These are phyloP conservation scores for Umbellularia californica DNA, from an alignment of 164 flowering plant genomes.

Conservation along the genomic window DNA sequence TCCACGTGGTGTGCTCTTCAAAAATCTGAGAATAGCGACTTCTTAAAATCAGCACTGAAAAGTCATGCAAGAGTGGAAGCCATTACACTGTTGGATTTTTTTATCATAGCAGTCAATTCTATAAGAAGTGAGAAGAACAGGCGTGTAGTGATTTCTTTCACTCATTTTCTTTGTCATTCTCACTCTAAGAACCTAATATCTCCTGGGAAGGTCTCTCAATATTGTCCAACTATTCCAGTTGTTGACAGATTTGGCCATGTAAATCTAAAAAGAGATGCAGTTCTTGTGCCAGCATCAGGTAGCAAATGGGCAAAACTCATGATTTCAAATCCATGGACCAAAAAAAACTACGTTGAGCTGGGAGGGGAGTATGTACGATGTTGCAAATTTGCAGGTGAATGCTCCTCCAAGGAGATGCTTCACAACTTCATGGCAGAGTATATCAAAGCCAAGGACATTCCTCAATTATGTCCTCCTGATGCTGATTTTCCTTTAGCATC, in stretches of 20 bases:
- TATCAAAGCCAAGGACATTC: constrained; percentile 46
- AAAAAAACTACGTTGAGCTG: constrained; percentile 37
- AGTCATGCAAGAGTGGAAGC: constrained; percentile 3
- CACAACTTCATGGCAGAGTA: constrained; percentile 26
- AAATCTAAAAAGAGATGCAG: not conserved
- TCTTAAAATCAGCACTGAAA: not conserved
- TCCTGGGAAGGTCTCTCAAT: not conserved
- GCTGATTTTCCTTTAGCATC: constrained; percentile 31
- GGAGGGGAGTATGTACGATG: constrained; percentile 40
- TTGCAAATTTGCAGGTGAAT: constrained; percentile 28
- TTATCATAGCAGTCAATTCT: not conserved
- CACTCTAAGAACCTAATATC: not conserved
- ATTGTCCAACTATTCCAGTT: constrained; percentile 35
- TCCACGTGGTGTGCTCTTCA: constrained; percentile 2
- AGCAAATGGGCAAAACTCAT: constrained; percentile 52
- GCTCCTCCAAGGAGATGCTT: constrained; percentile 20
- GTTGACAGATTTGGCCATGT: constrained; percentile 34
- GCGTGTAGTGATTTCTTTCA: not conserved
- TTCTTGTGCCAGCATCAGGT: constrained; percentile 58
- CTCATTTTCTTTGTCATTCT: constrained; percentile 36
- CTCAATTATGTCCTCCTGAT: constrained; percentile 45
- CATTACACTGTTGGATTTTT: not conserved
- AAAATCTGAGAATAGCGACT: not conserved
- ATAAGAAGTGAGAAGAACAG: not conserved
- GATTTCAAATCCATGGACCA: constrained; percentile 50